These are phyloP conservation scores for Penicillium silybi DNA, from an alignment of 495 filamentous ascomycete genomes.

Conservation along the genomic window DNA sequence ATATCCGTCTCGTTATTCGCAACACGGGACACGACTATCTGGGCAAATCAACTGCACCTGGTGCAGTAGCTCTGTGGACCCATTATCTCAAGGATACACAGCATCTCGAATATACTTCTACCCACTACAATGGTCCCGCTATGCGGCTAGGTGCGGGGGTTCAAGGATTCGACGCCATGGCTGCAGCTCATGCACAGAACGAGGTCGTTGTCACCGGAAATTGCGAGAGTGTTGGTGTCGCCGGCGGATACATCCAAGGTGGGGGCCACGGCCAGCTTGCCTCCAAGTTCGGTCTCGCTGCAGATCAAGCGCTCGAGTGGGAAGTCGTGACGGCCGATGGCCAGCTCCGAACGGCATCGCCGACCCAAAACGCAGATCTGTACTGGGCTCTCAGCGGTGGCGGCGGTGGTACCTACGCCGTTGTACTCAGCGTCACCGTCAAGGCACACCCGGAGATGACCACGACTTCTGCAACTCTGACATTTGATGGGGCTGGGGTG, in stretches of 20 bases:
- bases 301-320: constrained; percentile 58
- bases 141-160: constrained; percentile 53
- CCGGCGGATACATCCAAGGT: constrained; percentile 55
- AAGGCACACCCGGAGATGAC: constrained; percentile 7
- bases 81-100: constrained; percentile 48
- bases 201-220: constrained; percentile 26
- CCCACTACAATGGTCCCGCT: constrained; percentile 44
- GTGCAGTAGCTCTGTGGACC: constrained; percentile 50
- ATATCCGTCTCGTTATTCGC: constrained; percentile 59
- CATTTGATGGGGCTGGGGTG: background rate
- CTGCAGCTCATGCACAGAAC: constrained; percentile 29
- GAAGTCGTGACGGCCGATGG: constrained; percentile 43
- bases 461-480: constrained; percentile 6
- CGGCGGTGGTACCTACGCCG: constrained; percentile 12
- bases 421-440: constrained; percentile 11
- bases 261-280: constrained; percentile 55
- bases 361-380: constrained; percentile 18
- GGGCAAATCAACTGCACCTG: constrained; percentile 53
- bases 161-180: constrained; percentile 42
- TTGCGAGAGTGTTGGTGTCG: constrained; percentile 30
- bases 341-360: background rate
- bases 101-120: constrained; percentile 28
- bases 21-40: constrained; percentile 58
- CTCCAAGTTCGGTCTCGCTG: constrained; percentile 51
- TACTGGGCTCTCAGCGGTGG: constrained; percentile 14